These are phyloP conservation scores for Paramyrothecium sp. DNA, from an alignment of 2,329 filamentous ascomycete species.

Conservation along the genomic window DNA sequence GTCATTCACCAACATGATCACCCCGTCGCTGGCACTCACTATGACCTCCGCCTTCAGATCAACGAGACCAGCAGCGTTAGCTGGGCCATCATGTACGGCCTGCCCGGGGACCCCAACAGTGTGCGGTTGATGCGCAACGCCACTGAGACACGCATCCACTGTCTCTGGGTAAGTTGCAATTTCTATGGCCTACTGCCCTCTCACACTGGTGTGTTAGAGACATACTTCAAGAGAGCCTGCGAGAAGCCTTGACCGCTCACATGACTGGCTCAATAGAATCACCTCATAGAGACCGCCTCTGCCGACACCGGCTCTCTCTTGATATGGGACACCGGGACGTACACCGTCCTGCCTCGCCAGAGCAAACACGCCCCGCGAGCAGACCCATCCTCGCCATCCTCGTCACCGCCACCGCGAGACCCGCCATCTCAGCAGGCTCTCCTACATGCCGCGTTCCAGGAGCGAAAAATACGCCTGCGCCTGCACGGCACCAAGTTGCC, in stretches of 20 bases:
- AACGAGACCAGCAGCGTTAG: slow-evolving; percentile 64
- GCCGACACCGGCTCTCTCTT: slow-evolving; percentile 54
- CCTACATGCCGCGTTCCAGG: slow-evolving; percentile 49
- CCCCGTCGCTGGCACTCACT: slow-evolving; percentile 65
- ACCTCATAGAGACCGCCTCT: slow-evolving; percentile 59
- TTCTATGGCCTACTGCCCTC: not conserved
- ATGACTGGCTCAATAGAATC: slow-evolving; percentile 42
- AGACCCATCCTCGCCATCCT: slow-evolving; percentile 28
- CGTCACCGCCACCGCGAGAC: slow-evolving; percentile 11
- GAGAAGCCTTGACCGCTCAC: not conserved
- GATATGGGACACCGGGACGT: slow-evolving; percentile 63
- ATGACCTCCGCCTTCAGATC: slow-evolving; percentile 70
- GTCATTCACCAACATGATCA: slow-evolving; percentile 74
- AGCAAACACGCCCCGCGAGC: slow-evolving; percentile 27
- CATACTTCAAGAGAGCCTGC: not conserved
- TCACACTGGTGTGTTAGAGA: not conserved
- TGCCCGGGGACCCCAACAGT: slow-evolving; percentile 58
- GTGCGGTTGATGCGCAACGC: slow-evolving; percentile 54
- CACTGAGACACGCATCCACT: slow-evolving; percentile 61
- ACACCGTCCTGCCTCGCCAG: slow-evolving; percentile 47
- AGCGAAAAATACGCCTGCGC: slow-evolving; percentile 54
- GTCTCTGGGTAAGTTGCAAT: slow-evolving; percentile 48
- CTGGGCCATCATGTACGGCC: slow-evolving; percentile 64
- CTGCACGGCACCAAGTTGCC: slow-evolving; percentile 55
- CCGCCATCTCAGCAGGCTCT: slow-evolving; percentile 40